A percentile compares a stretch with the other conserved stretches of the same genome.
These are phyloP conservation scores for Lotus japonicus DNA, from an alignment of 306 rosid genomes.

Conservation along the genomic window DNA sequence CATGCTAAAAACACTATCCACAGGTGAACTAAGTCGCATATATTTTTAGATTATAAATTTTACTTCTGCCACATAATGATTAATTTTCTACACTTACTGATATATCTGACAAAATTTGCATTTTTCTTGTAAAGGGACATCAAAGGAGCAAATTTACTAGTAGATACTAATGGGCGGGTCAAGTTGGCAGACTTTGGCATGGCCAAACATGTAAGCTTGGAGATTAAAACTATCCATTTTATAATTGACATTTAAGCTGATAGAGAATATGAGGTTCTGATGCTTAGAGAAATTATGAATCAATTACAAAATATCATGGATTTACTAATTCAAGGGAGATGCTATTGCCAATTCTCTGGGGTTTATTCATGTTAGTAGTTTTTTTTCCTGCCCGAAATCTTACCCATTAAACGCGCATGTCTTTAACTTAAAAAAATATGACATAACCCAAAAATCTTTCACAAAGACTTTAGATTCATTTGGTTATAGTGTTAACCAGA, in stretches of 20 bases:
- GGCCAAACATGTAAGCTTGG: constrained; percentile 87
- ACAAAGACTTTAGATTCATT: neutral
- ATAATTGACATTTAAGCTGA: neutral
- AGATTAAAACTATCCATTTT: neutral
- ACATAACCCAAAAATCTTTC: neutral
- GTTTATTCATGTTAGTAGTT: no score
- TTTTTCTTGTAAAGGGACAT: constrained; percentile 63
- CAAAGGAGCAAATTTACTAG: constrained; percentile 92
- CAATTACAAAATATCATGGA: neutral
- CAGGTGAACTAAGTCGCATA: constrained; percentile 44
- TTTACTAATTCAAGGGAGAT: neutral
- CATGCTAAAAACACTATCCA: constrained; percentile 81
- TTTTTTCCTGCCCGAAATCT: neutral
- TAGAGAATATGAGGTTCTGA: neutral
- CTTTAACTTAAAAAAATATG: neutral
- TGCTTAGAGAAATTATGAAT: neutral
- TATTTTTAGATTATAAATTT: neutral
- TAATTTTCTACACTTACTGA: neutral
- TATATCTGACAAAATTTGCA: neutral
- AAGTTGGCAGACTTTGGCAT: constrained; percentile 96
- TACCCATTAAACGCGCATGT: neutral
- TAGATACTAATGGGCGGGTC: constrained; percentile 81
- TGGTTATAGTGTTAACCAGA: neutral
- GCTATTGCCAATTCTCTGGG: neutral
- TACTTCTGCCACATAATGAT: neutral